A percentile compares a stretch with the other conserved stretches of the same genome.
These are phyloP conservation scores for Xanthoconium stramineum DNA, from an alignment of 768 basidiomycete species.

Conservation along the genomic window DNA sequence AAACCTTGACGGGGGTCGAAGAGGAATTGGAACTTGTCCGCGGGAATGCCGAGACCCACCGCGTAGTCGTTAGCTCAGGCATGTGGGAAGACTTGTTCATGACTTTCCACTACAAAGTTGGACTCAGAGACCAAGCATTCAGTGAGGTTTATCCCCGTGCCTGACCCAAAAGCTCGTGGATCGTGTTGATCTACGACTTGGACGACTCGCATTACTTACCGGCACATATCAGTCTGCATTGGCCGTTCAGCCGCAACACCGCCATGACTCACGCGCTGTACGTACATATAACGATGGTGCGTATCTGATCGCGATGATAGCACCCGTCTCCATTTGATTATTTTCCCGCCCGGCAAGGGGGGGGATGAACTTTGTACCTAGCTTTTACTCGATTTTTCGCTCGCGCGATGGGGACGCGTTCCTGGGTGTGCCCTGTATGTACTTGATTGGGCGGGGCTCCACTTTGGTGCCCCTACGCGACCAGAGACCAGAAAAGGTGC, in stretches of 20 bases:
- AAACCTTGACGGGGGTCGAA: constrained; percentile 4
- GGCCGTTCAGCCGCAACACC: background rate
- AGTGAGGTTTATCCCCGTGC: constrained; percentile 5
- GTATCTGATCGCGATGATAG: constrained; percentile 8
- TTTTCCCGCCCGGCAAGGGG: constrained; percentile 3
- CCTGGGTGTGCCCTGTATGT: constrained; percentile 3
- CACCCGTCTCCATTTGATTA: constrained; percentile 1
- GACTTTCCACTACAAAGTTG: background rate
- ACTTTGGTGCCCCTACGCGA: background rate
- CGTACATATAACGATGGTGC: constrained; percentile 8
- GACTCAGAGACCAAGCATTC: background rate
- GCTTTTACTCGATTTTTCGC: constrained; percentile 5
- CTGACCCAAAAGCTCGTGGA: background rate
- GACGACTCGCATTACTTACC: background rate
- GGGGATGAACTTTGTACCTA: constrained; percentile 20
- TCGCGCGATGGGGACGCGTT: background rate
- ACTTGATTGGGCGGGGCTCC: background rate
- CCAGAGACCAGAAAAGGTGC: constrained; percentile 15
- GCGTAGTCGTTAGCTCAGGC: constrained; percentile 23
- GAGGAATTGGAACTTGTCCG: constrained; percentile 15
- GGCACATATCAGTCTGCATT: background rate
- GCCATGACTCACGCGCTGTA: background rate
- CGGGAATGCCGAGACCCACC: constrained; percentile 12
- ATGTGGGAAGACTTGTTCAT: constrained; percentile 19
- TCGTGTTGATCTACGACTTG: constrained; percentile 10